Evolutionary conservation across 2,329 filamentous ascomycete species (phyloP).

Genomic region (Pseudogymnoascus verrucosus): DNA sequence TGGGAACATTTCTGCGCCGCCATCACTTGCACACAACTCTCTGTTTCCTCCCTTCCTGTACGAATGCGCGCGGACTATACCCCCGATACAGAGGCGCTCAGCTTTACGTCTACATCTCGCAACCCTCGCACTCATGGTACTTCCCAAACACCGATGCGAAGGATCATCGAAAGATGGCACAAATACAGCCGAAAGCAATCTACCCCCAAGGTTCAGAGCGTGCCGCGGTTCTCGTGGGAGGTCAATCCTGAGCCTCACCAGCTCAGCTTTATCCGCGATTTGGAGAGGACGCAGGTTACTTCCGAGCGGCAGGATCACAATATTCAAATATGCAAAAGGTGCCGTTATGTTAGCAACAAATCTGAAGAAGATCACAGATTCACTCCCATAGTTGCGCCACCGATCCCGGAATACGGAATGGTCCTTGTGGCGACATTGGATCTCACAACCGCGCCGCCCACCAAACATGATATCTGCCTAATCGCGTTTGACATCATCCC

Average conservation of each 20-base stretch:
- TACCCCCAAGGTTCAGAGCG: neutral
- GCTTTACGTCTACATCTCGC: conserved; percentile 10
- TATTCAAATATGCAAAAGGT: conserved; percentile 10
- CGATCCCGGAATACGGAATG: conserved; percentile 11
- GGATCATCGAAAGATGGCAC: conserved; percentile 12
- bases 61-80: conserved; percentile 9
- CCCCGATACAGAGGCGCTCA: conserved; percentile 9
- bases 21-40: conserved; percentile 11
- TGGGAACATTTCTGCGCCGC: conserved; percentile 11
- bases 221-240: conserved; percentile 2
- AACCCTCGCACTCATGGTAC: neutral
- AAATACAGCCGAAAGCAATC: conserved; percentile 11
- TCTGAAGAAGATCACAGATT: conserved; percentile 10
- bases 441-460: conserved; percentile 3
- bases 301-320: conserved; percentile 11
- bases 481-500: conserved; percentile 11
- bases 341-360: conserved; percentile 8
- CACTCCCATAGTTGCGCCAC: conserved; percentile 2
- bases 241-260: conserved; percentile 9
- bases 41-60: conserved; percentile 11
- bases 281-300: conserved; percentile 9
- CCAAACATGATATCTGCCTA: conserved; percentile 14
- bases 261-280: conserved; percentile 12
- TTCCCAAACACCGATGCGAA: conserved; percentile 8
- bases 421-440: conserved; percentile 12